Percentiles rank a stretch among this genome's conserved stretches.
These are phyloP conservation scores for Russula vinacea DNA, from an alignment of 768 basidiomycete species.

Conservation along the genomic window DNA sequence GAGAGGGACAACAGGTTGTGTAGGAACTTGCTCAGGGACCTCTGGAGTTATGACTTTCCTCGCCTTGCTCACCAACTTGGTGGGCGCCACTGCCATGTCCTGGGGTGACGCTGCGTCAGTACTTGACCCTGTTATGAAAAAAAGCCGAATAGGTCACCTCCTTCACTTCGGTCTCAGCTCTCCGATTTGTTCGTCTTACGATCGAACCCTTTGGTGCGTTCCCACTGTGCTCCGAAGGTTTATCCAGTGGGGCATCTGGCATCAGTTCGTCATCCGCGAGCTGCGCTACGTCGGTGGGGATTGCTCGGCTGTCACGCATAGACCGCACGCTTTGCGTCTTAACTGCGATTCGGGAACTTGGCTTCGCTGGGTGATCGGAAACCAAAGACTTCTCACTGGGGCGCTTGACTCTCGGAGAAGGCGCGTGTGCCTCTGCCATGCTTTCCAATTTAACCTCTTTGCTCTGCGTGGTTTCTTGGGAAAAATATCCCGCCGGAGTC, in stretches of 20 bases:
- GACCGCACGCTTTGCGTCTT: not conserved
- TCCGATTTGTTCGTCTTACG: constrained; percentile 30
- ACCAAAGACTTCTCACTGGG: constrained; percentile 17
- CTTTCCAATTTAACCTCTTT: constrained; percentile 20
- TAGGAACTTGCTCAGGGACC: constrained; percentile 15
- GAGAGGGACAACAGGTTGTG: constrained; percentile 1
- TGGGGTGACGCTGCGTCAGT: not conserved
- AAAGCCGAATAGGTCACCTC: constrained; percentile 20
- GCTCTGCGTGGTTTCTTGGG: constrained; percentile 13
- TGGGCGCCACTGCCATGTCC: not conserved
- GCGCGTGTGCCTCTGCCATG: constrained; percentile 17
- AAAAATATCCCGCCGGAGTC: constrained; percentile 34
- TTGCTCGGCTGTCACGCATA: constrained; percentile 9
- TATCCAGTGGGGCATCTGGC: constrained; percentile 9
- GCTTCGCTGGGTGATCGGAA: not conserved
- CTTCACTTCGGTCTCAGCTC: constrained; percentile 28
- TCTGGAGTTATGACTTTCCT: constrained; percentile 17
- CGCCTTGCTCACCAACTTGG: constrained; percentile 6
- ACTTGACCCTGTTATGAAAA: not conserved
- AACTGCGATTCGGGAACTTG: not conserved
- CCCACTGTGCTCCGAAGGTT: constrained; percentile 5
- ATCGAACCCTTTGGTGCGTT: constrained; percentile 18
- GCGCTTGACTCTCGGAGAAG: not conserved
- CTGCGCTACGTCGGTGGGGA: constrained; percentile 17
- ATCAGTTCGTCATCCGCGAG: constrained; percentile 26